phyloP scores from a whole-genome alignment of 495 filamentous ascomycete genomes.

The Apodospora peruviana region DNA sequence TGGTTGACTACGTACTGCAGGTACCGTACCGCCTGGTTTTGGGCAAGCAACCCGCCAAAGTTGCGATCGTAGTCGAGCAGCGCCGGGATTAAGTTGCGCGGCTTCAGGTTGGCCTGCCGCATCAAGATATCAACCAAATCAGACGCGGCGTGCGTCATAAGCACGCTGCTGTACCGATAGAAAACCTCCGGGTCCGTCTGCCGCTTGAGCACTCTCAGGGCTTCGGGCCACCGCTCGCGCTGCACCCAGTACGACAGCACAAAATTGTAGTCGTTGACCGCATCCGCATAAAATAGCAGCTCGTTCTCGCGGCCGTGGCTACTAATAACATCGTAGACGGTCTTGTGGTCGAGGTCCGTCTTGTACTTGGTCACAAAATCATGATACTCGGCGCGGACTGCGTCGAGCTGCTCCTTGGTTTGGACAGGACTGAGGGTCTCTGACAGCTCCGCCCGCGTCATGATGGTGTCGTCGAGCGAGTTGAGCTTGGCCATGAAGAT shows the following conservation, averaged over 20 bases:
- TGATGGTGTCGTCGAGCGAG: conserved; percentile 86
- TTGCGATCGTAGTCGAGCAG: conserved; percentile 86
- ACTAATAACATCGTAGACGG: conserved; percentile 91
- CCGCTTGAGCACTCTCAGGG: conserved; percentile 78
- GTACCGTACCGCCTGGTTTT: conserved; percentile 94
- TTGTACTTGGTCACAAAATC: conserved; percentile 82
- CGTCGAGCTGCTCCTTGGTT: conserved; percentile 64
- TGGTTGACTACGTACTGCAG: conserved; percentile 90
- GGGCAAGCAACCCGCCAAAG: conserved; percentile 52
- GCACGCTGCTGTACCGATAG: conserved; percentile 91
- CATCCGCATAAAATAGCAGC: conserved; percentile 81
- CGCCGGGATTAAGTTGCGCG: conserved; percentile 84
- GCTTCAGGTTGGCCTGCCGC: conserved; percentile 82
- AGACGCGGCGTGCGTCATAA: conserved; percentile 80
- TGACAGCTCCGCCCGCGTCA: conserved; percentile 78
- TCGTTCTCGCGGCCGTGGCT: conserved; percentile 93
- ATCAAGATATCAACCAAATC: conserved; percentile 90
- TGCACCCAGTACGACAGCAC: conserved; percentile 97
- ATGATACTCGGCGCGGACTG: conserved; percentile 71
- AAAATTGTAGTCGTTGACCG: conserved; percentile 85
- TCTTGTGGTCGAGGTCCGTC: conserved; percentile 79
- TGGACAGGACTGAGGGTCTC: conserved; percentile 64
- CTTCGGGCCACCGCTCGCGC: conserved; percentile 88
- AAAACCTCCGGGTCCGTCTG: conserved; percentile 90
- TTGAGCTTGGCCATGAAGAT: conserved; percentile 97